These are phyloP conservation scores for Neurospora pannonica DNA, from an alignment of 495 filamentous ascomycete species.

Conservation along the genomic window DNA sequence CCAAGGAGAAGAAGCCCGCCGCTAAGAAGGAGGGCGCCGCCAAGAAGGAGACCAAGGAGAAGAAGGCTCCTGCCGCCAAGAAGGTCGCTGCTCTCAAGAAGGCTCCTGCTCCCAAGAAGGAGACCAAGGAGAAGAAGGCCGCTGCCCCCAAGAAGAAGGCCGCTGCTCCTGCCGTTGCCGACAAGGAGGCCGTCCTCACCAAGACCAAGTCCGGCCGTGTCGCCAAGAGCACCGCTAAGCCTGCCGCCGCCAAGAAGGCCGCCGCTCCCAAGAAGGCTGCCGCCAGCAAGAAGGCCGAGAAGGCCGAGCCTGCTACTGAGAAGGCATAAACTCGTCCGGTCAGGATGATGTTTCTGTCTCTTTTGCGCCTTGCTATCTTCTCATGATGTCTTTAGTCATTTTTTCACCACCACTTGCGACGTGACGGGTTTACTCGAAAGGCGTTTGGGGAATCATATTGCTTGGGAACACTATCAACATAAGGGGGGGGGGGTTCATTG, in stretches of 20 bases:
- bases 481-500: not conserved
- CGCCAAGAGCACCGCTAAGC: constrained; percentile 54
- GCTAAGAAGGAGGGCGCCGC: constrained; percentile 27
- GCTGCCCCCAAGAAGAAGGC: constrained; percentile 39
- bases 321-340: constrained; percentile 6
- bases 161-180: constrained; percentile 30
- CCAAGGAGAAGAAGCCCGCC: constrained; percentile 31
- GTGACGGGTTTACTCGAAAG: constrained; percentile 7
- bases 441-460: constrained; percentile 1
- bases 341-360: not conserved
- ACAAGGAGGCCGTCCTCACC: constrained; percentile 51
- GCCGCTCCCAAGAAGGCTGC: constrained; percentile 55
- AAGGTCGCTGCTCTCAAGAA: constrained; percentile 30
- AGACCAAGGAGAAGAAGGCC: constrained; percentile 34
- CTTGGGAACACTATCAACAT: not conserved
- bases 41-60: constrained; percentile 21
- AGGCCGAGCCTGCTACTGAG: constrained; percentile 23
- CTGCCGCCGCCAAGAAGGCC: constrained; percentile 55
- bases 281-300: constrained; percentile 26
- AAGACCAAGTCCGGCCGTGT: constrained; percentile 92
- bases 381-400: constrained; percentile 13
- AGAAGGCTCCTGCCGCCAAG: not conserved
- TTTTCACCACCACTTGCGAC: constrained; percentile 3
- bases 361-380: not conserved
- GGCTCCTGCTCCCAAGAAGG: constrained; percentile 23